Conservation (phyloP, 306 rosid species). For the Sindora glabra region DNA sequence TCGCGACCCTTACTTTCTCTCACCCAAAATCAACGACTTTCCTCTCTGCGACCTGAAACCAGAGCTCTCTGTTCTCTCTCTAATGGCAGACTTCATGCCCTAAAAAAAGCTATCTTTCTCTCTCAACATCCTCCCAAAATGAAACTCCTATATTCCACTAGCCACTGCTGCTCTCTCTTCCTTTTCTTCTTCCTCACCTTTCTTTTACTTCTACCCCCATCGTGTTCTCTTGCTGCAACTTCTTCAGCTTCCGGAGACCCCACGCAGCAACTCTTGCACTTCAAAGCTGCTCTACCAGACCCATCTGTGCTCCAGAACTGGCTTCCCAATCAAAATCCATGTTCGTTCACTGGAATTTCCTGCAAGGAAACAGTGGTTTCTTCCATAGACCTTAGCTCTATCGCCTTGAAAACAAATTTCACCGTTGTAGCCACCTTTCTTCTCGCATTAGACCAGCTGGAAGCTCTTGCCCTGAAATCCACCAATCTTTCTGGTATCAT, state of each 20-base stretch:
- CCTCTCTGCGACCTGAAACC: not conserved
- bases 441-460: constrained; percentile 44
- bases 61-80: constrained; percentile 32
- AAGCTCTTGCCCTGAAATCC: constrained; percentile 36
- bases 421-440: constrained; percentile 33
- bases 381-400: constrained; percentile 53
- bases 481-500: constrained; percentile 55
- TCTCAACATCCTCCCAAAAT: not conserved
- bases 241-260: constrained; percentile 8
- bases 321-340: constrained; percentile 54
- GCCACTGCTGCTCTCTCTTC: not conserved
- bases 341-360: constrained; percentile 50
- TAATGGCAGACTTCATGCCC: constrained; percentile 53
- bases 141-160: constrained; percentile 12
- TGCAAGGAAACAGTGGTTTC: constrained; percentile 48
- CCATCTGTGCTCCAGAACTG: constrained; percentile 42
- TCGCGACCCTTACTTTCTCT: not conserved
- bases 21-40: not conserved
- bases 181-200: not conserved
- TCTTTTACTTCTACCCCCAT: constrained; percentile 2
- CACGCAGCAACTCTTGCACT: constrained; percentile 42
- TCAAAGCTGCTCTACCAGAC: constrained; percentile 53
- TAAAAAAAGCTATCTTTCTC: not conserved
- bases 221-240: not conserved
- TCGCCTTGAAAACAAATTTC: constrained; percentile 45